phyloP scores from a whole-genome alignment of 345 rosid species.

The Orychophragmus violaceus region DNA sequence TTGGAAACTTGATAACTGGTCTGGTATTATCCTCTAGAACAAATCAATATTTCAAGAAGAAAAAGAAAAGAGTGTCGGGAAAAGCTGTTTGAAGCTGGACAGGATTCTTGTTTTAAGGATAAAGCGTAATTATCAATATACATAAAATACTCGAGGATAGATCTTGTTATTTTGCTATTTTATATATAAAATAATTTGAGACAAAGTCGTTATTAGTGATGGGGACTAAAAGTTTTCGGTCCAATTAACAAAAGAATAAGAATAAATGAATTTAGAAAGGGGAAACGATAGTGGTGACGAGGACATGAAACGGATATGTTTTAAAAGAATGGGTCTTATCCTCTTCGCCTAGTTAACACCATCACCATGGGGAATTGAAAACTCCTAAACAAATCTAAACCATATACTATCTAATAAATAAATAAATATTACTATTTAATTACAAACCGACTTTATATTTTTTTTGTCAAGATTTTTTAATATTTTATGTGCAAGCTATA shows the following conservation, averaged over 20 bases:
- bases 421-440: background rate
- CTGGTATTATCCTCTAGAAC: background rate
- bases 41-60: background rate
- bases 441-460: background rate
- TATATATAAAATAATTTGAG: background rate
- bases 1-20: background rate
- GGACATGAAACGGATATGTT: conserved; percentile 32
- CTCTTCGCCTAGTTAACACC: conserved; percentile 12
- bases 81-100: background rate
- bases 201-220: conserved; percentile 16
- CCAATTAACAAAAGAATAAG: conserved; percentile 11
- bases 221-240: conserved; percentile 7
- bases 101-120: conserved; percentile 24
- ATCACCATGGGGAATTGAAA: conserved; percentile 16
- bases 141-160: background rate
- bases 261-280: background rate
- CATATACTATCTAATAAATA: background rate
- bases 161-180: background rate
- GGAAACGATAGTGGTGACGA: conserved; percentile 22
- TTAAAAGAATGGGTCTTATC: conserved; percentile 30
- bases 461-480: no score
- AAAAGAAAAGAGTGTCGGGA: background rate
- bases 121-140: background rate
- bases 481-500: background rate
- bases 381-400: conserved; percentile 19